Conservation (phyloP, 1,139 yeast genomes). For the Taphrina deformans region DNA sequence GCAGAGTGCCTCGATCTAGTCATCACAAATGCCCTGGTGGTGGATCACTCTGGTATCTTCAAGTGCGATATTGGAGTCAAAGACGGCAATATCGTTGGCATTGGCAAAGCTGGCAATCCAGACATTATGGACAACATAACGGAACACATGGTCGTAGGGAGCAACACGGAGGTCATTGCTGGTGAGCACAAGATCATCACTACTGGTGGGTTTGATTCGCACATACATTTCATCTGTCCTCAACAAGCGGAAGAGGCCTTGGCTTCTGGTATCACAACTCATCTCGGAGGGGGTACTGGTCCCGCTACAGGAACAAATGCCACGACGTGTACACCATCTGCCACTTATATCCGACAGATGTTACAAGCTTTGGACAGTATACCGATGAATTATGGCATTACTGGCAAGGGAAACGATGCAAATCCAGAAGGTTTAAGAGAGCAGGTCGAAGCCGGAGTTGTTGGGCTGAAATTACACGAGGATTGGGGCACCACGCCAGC, state of each 20-base stretch:
- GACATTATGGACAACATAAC: conserved; percentile 35
- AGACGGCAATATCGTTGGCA: conserved; percentile 34
- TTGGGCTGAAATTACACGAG: conserved; percentile 36
- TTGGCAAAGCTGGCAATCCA: conserved; percentile 37
- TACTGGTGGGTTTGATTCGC: conserved; percentile 35
- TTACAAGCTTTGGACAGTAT: conserved; percentile 32
- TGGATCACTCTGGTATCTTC: conserved; percentile 36
- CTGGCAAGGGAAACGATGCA: conserved; percentile 36
- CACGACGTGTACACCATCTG: conserved; percentile 37
- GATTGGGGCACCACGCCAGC: conserved; percentile 38
- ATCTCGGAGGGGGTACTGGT: conserved; percentile 37
- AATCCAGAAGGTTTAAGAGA: conserved; percentile 26
- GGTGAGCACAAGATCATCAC: conserved; percentile 36
- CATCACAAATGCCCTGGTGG: conserved; percentile 34
- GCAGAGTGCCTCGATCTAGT: conserved; percentile 33
- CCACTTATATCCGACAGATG: conserved; percentile 29
- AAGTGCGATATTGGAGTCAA: conserved; percentile 37
- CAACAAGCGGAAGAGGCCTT: conserved; percentile 36
- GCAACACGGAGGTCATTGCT: conserved; percentile 36
- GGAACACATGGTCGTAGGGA: conserved; percentile 33
- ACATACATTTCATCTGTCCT: conserved; percentile 37
- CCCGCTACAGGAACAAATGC: conserved; percentile 37
- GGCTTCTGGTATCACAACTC: conserved; percentile 36
- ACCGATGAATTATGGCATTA: conserved; percentile 36
- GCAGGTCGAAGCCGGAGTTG: conserved; percentile 35